Percentiles rank a stretch among this genome's conserved stretches.
phyloP scores from a whole-genome alignment of 768 basidiomycete genomes.

The Leccinum obscurum region DNA sequence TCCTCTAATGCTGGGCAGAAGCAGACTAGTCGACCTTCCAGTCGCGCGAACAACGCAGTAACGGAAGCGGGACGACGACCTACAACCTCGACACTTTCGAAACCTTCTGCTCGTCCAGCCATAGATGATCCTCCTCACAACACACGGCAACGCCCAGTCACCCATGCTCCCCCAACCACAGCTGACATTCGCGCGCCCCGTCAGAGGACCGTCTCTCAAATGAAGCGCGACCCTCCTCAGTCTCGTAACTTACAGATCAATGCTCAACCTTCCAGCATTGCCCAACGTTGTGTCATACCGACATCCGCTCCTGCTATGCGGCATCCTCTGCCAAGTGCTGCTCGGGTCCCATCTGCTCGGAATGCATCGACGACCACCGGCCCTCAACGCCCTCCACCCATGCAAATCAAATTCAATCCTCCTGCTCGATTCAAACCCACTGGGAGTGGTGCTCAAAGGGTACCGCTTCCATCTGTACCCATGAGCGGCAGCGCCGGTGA shows the following conservation, averaged over 20 bases:
- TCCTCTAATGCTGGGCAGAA: slow-evolving; percentile 16
- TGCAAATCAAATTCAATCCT: slow-evolving; percentile 24
- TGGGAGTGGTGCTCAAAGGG: slow-evolving; percentile 33
- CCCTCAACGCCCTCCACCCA: slow-evolving; percentile 28
- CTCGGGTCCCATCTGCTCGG: slow-evolving; percentile 4
- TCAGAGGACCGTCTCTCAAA: slow-evolving; percentile 21
- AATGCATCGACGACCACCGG: slow-evolving; percentile 14
- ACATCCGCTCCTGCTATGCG: slow-evolving; percentile 11
- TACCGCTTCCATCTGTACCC: slow-evolving; percentile 29
- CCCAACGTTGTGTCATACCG: slow-evolving; percentile 21
- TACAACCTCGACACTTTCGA: slow-evolving; percentile 12
- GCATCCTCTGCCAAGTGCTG: slow-evolving; percentile 4
- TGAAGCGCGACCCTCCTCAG: slow-evolving; percentile 16
- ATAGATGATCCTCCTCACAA: not conserved
- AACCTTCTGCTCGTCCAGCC: slow-evolving; percentile 11
- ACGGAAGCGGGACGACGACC: slow-evolving; percentile 11
- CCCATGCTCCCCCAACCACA: not conserved
- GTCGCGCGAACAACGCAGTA: slow-evolving; percentile 20
- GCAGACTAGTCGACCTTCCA: slow-evolving; percentile 25
- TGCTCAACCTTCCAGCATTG: slow-evolving; percentile 17
- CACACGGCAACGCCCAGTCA: slow-evolving; percentile 11
- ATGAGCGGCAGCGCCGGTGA: slow-evolving; percentile 1
- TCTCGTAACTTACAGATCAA: slow-evolving; percentile 18
- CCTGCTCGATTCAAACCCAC: slow-evolving; percentile 27
- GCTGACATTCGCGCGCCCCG: slow-evolving; percentile 14